phyloP scores from a whole-genome alignment of 1,284 basidiomycete species.

The Microbotryum saponariae region DNA sequence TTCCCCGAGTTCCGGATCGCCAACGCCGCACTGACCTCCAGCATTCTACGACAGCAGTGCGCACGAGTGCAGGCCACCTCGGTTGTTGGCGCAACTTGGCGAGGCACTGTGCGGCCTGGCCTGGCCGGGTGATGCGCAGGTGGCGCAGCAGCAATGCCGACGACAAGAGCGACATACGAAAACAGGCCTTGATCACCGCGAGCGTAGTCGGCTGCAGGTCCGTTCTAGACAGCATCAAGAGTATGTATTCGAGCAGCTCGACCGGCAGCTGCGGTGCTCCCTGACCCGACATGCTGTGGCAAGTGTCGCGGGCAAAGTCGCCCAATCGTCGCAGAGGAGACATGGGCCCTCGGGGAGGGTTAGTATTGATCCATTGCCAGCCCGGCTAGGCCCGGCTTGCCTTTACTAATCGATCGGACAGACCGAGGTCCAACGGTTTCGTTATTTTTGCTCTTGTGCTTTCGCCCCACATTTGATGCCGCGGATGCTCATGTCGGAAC shows the following conservation, averaged over 20 bases:
- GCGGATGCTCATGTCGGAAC: too few species aligned
- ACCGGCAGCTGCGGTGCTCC: slow-evolving; percentile 17
- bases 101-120: slow-evolving; percentile 21
- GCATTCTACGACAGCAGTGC: slow-evolving; percentile 14
- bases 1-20: too few species aligned
- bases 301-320: too few species aligned
- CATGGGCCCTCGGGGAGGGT: too few species aligned
- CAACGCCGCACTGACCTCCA: slow-evolving; percentile 10
- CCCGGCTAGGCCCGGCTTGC: too few species aligned
- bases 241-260: slow-evolving; percentile 31
- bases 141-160: slow-evolving; percentile 19
- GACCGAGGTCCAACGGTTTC: too few species aligned
- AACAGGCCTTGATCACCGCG: slow-evolving; percentile 26
- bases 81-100: slow-evolving; percentile 4
- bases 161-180: slow-evolving; percentile 2
- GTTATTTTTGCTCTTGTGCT: too few species aligned
- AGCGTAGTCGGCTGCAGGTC: slow-evolving; percentile 29
- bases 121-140: slow-evolving; percentile 23
- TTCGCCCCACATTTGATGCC: too few species aligned
- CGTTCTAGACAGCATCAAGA: slow-evolving; percentile 12
- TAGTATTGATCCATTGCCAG: too few species aligned
- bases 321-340: too few species aligned
- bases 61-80: slow-evolving; percentile 4
- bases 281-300: too few species aligned
- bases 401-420: too few species aligned